Conservation (phyloP, 2,329 filamentous ascomycete genomes). For the Catunica adiposa region DNA sequence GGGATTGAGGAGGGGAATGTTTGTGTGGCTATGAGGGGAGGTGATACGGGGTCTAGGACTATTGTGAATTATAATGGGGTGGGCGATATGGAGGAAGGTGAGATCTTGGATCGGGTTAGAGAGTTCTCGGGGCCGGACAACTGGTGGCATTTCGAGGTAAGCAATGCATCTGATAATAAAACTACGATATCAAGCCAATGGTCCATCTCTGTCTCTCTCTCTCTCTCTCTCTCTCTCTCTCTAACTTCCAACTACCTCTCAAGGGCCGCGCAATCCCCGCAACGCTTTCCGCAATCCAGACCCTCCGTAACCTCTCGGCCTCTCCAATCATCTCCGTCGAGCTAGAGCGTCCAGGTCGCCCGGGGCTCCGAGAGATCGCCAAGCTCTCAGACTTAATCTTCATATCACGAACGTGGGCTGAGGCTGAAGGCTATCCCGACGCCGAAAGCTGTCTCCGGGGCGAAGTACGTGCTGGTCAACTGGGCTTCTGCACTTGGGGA, state of each 20-base stretch:
- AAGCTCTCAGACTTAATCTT: slow-evolving; percentile 53
- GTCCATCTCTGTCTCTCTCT: too few relatives aligned
- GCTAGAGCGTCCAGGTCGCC: slow-evolving; percentile 50
- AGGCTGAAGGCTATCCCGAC: slow-evolving; percentile 26
- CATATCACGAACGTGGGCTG: slow-evolving; percentile 55
- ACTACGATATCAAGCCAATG: too few relatives aligned
- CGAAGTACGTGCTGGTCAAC: slow-evolving; percentile 21
- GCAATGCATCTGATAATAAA: slow-evolving; percentile 14
- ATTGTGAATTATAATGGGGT: slow-evolving; percentile 55
- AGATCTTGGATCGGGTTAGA: slow-evolving; percentile 32
- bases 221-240: too few relatives aligned
- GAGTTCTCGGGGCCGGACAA: slow-evolving; percentile 23
- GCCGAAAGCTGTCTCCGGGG: slow-evolving; percentile 29
- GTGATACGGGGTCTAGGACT: slow-evolving; percentile 43
- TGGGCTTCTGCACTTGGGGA: slow-evolving; percentile 45
- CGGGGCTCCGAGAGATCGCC: slow-evolving; percentile 42
- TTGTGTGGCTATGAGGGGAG: slow-evolving; percentile 48
- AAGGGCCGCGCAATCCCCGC: slow-evolving; percentile 50
- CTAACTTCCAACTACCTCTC: background rate
- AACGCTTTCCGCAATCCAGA: slow-evolving; percentile 39
- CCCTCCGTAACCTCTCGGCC: slow-evolving; percentile 24
- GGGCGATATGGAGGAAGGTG: slow-evolving; percentile 46
- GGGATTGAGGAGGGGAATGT: slow-evolving; percentile 44
- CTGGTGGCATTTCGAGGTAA: slow-evolving; percentile 61
- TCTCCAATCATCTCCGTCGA: slow-evolving; percentile 48